phyloP scores from a whole-genome alignment of 2,329 filamentous ascomycete species.

The Daldinia sp. region DNA sequence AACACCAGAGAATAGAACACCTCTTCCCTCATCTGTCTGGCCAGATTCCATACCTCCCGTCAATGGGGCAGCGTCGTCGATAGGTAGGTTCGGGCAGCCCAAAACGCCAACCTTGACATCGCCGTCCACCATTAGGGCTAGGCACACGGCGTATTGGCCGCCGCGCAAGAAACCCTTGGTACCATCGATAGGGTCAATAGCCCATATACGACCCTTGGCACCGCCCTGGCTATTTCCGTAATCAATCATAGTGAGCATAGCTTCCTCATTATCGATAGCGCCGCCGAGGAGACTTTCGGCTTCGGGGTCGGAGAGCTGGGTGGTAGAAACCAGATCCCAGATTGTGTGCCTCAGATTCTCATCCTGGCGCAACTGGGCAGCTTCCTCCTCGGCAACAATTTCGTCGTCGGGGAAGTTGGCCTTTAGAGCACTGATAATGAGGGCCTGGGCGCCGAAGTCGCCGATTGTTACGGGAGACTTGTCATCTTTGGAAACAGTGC shows the following conservation, averaged over 20 bases:
- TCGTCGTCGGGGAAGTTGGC: conserved; percentile 90
- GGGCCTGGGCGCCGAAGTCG: conserved; percentile 95
- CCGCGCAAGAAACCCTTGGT: conserved; percentile 97
- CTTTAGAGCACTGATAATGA: conserved; percentile 91
- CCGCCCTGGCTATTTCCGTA: conserved; percentile 76
- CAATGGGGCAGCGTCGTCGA: conserved; percentile 79
- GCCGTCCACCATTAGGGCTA: conserved; percentile 90
- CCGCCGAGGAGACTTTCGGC: conserved; percentile 76
- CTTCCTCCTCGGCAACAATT: conserved; percentile 96
- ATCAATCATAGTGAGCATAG: conserved; percentile 74
- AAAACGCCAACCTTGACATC: conserved; percentile 94
- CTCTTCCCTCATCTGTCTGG: conserved; percentile 78
- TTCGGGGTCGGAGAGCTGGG: conserved; percentile 71
- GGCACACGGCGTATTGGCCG: conserved; percentile 95
- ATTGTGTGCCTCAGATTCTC: conserved; percentile 75
- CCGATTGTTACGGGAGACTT: conserved; percentile 97
- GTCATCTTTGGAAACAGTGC: conserved; percentile 93
- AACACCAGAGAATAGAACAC: conserved; percentile 89
- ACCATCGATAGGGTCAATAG: conserved; percentile 95
- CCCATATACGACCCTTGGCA: conserved; percentile 83
- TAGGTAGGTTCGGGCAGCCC: conserved; percentile 92
- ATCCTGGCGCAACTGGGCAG: conserved; percentile 78
- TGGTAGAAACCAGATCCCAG: conserved; percentile 81
- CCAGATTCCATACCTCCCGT: conserved; percentile 77
- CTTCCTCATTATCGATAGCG: conserved; percentile 69